These are phyloP conservation scores for Penicillium occitanis DNA, from an alignment of 2,329 filamentous ascomycete species.

Conservation along the genomic window DNA sequence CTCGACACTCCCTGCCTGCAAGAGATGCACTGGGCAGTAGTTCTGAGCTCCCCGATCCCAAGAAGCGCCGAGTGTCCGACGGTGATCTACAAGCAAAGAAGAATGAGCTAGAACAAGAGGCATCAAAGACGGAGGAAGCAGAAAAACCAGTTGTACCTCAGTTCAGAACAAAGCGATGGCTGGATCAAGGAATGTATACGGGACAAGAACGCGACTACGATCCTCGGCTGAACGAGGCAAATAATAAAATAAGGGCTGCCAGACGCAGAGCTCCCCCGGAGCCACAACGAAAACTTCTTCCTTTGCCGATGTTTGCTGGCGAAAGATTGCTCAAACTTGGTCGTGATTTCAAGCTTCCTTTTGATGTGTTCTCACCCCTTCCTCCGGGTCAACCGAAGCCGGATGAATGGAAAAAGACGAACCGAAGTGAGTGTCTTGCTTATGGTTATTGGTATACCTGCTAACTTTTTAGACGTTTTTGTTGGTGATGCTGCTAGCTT, in stretches of 20 bases:
- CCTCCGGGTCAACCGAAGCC: conserved; percentile 85
- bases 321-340: conserved; percentile 68
- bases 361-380: conserved; percentile 83
- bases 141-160: conserved; percentile 25
- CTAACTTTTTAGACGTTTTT: conserved; percentile 68
- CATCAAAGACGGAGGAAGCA: conserved; percentile 20
- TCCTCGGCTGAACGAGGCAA: conserved; percentile 50
- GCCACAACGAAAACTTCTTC: conserved; percentile 55
- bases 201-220: conserved; percentile 64
- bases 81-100: conserved; percentile 32
- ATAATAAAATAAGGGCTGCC: conserved; percentile 40
- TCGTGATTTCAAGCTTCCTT: conserved; percentile 84
- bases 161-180: conserved; percentile 67
- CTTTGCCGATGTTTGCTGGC: conserved; percentile 76
- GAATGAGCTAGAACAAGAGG: conserved; percentile 24
- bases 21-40: conserved; percentile 29
- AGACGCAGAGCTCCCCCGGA: conserved; percentile 28
- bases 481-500: conserved; percentile 76
- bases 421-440: conserved; percentile 67
- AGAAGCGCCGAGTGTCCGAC: conserved; percentile 46
- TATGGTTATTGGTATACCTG: not conserved
- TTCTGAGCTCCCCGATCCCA: conserved; percentile 30
- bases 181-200: conserved; percentile 79
- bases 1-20: conserved; percentile 32
- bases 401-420: conserved; percentile 87